A percentile compares a stretch with the other conserved stretches of the same genome.
phyloP scores from a whole-genome alignment of 495 filamentous ascomycete species.

The Penicillium tannophilum region DNA sequence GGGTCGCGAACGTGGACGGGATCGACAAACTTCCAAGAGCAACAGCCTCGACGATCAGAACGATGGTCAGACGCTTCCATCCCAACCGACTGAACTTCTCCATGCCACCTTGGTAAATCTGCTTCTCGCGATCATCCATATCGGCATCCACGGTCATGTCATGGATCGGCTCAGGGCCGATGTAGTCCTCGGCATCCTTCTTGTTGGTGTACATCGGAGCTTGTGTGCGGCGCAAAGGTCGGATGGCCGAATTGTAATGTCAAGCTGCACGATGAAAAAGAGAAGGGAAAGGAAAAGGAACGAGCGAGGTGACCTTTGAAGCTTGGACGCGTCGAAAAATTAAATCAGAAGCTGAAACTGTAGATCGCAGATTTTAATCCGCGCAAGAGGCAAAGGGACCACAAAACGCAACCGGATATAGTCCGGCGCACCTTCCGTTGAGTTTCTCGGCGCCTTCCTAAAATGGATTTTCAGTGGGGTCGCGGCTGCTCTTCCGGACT shows the following conservation, averaged over 20 bases:
- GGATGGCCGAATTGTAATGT: not conserved
- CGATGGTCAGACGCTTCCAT: constrained; percentile 31
- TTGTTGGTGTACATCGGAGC: not conserved
- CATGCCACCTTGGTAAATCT: constrained; percentile 13
- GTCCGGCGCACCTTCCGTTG: not conserved
- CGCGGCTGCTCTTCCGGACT: not conserved
- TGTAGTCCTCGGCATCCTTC: not conserved
- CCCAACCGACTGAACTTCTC: constrained; percentile 27
- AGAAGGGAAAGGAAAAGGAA: not conserved
- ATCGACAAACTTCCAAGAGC: constrained; percentile 60
- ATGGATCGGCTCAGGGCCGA: not conserved
- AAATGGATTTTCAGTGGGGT: not conserved
- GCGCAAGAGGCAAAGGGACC: not conserved
- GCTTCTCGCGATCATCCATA: constrained; percentile 4
- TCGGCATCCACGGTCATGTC: not conserved
- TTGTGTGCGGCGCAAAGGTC: not conserved
- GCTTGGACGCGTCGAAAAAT: not conserved
- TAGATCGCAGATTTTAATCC: not conserved
- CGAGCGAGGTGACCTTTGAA: not conserved
- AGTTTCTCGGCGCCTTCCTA: not conserved
- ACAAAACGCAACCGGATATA: not conserved
- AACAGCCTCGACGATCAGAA: constrained; percentile 61
- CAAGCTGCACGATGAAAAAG: not conserved
- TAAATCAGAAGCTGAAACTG: not conserved
- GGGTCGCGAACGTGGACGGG: constrained; percentile 54